These are phyloP conservation scores for Phytophthora chlamydospora DNA, from an alignment of 352 stramenopile genomes.

Conservation along the genomic window DNA sequence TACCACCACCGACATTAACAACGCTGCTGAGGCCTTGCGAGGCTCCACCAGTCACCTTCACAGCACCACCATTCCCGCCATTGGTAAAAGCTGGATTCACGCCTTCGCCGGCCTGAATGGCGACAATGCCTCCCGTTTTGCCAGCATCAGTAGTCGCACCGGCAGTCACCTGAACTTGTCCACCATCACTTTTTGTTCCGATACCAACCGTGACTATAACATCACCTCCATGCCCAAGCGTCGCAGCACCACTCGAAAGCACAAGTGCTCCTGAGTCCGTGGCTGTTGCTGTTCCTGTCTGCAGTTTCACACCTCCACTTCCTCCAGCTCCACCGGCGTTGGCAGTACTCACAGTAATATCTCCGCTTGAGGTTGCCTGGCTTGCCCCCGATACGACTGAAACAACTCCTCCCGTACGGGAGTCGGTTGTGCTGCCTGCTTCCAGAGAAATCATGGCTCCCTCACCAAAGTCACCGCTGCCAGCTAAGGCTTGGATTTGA, in stretches of 20 bases:
- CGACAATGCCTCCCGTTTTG: constrained; percentile 53
- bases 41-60: constrained; percentile 84
- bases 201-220: constrained; percentile 57
- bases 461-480: constrained; percentile 78
- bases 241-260: constrained; percentile 58
- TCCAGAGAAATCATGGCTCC: constrained; percentile 79
- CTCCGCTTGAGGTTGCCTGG: constrained; percentile 67
- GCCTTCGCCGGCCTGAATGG: constrained; percentile 68
- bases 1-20: constrained; percentile 70
- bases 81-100: constrained; percentile 65
- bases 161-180: constrained; percentile 72
- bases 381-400: constrained; percentile 64
- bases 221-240: constrained; percentile 65
- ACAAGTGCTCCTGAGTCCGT: constrained; percentile 63
- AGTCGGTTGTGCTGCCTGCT: constrained; percentile 74
- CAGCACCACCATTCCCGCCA: constrained; percentile 87
- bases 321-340: constrained; percentile 63
- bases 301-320: constrained; percentile 62
- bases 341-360: constrained; percentile 64
- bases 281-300: constrained; percentile 60
- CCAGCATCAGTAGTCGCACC: constrained; percentile 55
- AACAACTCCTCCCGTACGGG: constrained; percentile 69
- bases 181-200: constrained; percentile 61
- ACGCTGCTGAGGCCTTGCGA: constrained; percentile 67
- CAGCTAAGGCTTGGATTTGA: constrained; percentile 56